A percentile compares a stretch with the other conserved stretches of the same genome.
These are phyloP conservation scores for Rhinocladiella similis DNA, from an alignment of 2,329 filamentous ascomycete genomes.

Conservation along the genomic window DNA sequence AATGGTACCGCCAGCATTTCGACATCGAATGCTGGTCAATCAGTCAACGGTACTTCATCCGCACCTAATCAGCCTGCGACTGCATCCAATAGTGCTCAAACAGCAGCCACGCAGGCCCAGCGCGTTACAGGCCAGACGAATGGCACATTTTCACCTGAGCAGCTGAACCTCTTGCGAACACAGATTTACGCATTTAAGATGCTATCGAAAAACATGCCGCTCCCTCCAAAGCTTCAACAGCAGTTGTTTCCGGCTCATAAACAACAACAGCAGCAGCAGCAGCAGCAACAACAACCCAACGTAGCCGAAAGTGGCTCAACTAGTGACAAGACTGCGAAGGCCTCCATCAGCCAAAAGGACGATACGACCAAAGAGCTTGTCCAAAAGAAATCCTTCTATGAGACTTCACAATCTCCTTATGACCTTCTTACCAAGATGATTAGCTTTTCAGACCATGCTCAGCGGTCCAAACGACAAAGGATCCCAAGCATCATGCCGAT, in stretches of 20 bases:
- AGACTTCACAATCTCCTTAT: slow-evolving; percentile 75
- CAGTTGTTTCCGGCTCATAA: slow-evolving; percentile 68
- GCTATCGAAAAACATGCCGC: slow-evolving; percentile 80
- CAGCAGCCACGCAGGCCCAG: slow-evolving; percentile 30
- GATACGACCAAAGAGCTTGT: slow-evolving; percentile 29
- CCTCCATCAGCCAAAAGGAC: slow-evolving; percentile 33
- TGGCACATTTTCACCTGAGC: slow-evolving; percentile 72
- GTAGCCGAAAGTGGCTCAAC: slow-evolving; percentile 36
- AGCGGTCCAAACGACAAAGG: slow-evolving; percentile 73
- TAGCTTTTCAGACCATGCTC: slow-evolving; percentile 75
- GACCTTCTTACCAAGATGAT: slow-evolving; percentile 59
- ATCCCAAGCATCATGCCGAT: slow-evolving; percentile 87
- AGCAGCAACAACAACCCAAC: too few relatives aligned
- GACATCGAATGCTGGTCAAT: slow-evolving; percentile 16
- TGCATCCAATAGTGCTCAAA: slow-evolving; percentile 28
- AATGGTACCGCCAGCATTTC: slow-evolving; percentile 46
- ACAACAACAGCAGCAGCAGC: slow-evolving; percentile 35
- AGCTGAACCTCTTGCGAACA: slow-evolving; percentile 73
- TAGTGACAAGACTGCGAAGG: slow-evolving; percentile 36
- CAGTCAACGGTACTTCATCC: slow-evolving; percentile 32
- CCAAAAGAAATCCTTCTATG: slow-evolving; percentile 54
- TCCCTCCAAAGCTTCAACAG: slow-evolving; percentile 77
- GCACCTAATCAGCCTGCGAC: slow-evolving; percentile 28
- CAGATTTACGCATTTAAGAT: slow-evolving; percentile 93
- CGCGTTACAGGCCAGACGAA: slow-evolving; percentile 31